phyloP scores from a whole-genome alignment of 129 eudicot genomes.

The Centrapalus pauciflorus region DNA sequence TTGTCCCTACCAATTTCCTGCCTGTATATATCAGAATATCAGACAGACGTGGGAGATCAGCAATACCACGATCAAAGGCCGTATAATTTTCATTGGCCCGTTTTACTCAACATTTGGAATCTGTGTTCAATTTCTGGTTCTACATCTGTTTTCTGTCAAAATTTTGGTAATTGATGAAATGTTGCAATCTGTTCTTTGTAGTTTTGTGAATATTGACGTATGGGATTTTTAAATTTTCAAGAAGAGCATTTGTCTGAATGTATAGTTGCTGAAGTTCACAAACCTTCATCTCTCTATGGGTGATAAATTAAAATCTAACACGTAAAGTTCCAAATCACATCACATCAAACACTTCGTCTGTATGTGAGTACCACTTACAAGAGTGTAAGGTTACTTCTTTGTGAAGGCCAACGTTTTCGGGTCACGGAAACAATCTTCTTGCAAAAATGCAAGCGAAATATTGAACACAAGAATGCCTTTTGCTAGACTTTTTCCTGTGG shows the following conservation, averaged over 20 bases:
- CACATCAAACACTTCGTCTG: not conserved
- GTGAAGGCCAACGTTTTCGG: too few relatives aligned
- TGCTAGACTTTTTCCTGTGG: too few relatives aligned
- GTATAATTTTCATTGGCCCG: conserved; percentile 4
- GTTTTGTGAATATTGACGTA: conserved; percentile 22
- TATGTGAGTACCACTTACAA: not conserved
- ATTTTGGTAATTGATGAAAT: conserved; percentile 41
- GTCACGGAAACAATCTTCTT: too few relatives aligned
- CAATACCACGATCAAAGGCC: conserved; percentile 1
- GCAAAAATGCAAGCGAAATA: too few relatives aligned
- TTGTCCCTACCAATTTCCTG: conserved; percentile 15
- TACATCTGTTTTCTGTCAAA: conserved; percentile 41
- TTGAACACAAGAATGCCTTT: too few relatives aligned
- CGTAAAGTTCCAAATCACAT: not conserved
- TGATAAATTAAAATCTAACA: not conserved
- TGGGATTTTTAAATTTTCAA: conserved; percentile 5
- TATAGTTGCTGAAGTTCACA: conserved; percentile 15
- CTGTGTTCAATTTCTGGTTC: conserved; percentile 29
- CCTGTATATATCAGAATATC: conserved; percentile 45
- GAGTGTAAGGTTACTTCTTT: too few relatives aligned
- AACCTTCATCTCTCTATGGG: not conserved
- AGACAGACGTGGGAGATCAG: not conserved
- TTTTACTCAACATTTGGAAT: conserved; percentile 11
- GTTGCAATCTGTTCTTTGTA: conserved; percentile 30
- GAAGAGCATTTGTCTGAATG: conserved; percentile 17